Evolutionary conservation across 2,329 filamentous ascomycete genomes (phyloP).

Genomic region (Sclerotinia subarctica): DNA sequence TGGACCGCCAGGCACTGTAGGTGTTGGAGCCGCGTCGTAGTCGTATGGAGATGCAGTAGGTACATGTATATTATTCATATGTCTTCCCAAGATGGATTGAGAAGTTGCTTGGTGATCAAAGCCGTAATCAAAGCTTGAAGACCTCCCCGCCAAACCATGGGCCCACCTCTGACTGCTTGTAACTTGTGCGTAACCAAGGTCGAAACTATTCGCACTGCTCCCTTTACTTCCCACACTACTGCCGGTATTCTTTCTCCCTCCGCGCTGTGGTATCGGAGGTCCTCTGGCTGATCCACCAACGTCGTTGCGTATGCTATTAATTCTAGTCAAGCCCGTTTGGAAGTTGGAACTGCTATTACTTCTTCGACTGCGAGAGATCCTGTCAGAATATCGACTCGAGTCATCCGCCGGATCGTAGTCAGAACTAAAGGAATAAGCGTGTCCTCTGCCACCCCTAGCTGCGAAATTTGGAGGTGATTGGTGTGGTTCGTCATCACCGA

Average conservation of each 20-base stretch:
- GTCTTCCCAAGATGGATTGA: slow-evolving; percentile 37
- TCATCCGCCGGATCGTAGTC: slow-evolving; percentile 57
- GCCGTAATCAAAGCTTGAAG: slow-evolving; percentile 72
- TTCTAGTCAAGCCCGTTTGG: slow-evolving; percentile 55
- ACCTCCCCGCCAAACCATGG: slow-evolving; percentile 49
- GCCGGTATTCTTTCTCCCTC: slow-evolving; percentile 50
- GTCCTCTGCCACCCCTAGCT: slow-evolving; percentile 34
- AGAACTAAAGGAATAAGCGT: slow-evolving; percentile 59
- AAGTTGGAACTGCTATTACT: slow-evolving; percentile 81
- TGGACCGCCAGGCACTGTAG: slow-evolving; percentile 77
- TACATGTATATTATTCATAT: slow-evolving; percentile 25
- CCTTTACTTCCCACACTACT: slow-evolving; percentile 72
- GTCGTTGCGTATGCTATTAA: slow-evolving; percentile 55
- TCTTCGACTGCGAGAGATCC: slow-evolving; percentile 57
- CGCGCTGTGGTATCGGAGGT: slow-evolving; percentile 42
- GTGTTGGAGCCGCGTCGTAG: slow-evolving; percentile 81
- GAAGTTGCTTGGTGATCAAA: slow-evolving; percentile 42
- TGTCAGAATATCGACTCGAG: slow-evolving; percentile 50
- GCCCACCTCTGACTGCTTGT: slow-evolving; percentile 58
- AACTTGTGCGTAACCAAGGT: slow-evolving; percentile 58
- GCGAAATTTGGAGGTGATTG: slow-evolving; percentile 33
- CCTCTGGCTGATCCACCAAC: slow-evolving; percentile 38
- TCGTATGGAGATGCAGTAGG: slow-evolving; percentile 43
- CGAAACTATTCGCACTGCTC: slow-evolving; percentile 65
- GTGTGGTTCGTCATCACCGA: slow-evolving; percentile 35